Evolutionary conservation across 2,329 filamentous ascomycete species (phyloP), one percentile per base, ranked within the genome.

Genomic region (Fusarium sublunatum): DNA sequence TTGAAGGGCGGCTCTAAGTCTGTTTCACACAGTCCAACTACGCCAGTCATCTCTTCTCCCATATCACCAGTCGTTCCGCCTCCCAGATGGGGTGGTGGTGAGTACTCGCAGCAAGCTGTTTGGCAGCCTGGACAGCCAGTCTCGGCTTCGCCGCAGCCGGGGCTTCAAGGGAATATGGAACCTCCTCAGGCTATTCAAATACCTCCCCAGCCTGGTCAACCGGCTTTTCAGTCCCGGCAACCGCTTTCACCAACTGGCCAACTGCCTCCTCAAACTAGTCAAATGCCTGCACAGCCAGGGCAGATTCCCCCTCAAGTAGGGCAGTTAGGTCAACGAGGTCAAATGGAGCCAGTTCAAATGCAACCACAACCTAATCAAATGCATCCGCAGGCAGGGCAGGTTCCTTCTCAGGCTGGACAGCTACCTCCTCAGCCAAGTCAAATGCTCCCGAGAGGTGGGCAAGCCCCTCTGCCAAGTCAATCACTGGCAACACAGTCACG

Each of bases 1-100:
- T 45, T 69, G 35, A 71, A 71, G 26, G 67, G 65, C 7, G 65
- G 69, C 6, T 55, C 55, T 22, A 71, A 71, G 11, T 53, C 69
- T 43, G 53, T 53, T n/a, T 49, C 58, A 2, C 60, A 58, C 2
- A 70, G 58, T 5, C 65, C 68, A 7, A 68, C 65, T 7, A 60
- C 56, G 2, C 58, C 63, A 4, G 32, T 61, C 8, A 38, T 44
- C 3, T 55, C 53, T 31, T 58, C 67, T 2, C 58, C 54, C 40
- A 56, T 61, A 13, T 50, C 60, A 2, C 47, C 61, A 19, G 47
- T n/a, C 32, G 48, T 43, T 3, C 42, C 47, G 2, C 34, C 53
- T 11, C 57, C 57, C 7, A 52, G 45, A 13, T 70, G 67, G 67
- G 60, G 62, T 12, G 65, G 67, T 8, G 61, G 64, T 4, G 65